Evolutionary conservation across 139 green algal species (phyloP), one percentile per base, ranked within the genome.

Genomic region (Haematococcus sp.): DNA sequence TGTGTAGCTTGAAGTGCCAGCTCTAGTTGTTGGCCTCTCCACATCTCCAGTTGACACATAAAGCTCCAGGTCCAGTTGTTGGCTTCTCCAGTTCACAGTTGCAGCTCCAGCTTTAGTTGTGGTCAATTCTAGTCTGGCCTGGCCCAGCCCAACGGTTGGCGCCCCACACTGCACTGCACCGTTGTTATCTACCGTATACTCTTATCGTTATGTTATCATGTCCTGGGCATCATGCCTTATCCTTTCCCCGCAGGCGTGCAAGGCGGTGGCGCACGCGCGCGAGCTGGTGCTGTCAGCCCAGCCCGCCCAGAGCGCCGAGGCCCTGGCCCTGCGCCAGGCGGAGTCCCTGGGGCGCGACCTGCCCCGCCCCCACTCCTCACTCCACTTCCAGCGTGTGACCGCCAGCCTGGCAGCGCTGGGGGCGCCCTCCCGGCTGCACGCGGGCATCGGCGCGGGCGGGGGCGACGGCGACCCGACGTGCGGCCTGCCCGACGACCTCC

Each of bases 271-370:
- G 1, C 35, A 49, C 20, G 44, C 35, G 0, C 58, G 65, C 33
- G 35, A 73, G 34, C 46, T 79, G 28, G 40, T 78, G 28, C 65
- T 68, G 17, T 25, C 51, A 2, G 78, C 78, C 20, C 70, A 73
- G 49, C 78, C 73, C 27, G 11, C 65, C 43, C 79, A 84, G 56
- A 70, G 76, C 3, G 67, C 79, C 23, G 79, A 84, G 70, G 68
- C 54, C 52, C 70, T 84, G 19, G 63, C 74, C 22, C 16, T 73
- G 25, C 30, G 54, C 5, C 70, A 78, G 23, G 60, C 52, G 11
- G 60, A 75, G 30, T 20, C 56, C 4, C 63, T 84, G 31, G 17
- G 31, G 11, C 60, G 59, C 17, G 27, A 34, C 27, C 56, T 84
- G 63, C 74, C 74, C 0, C 35, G 23, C 33, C 68, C 73, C 20